Evolutionary conservation across 257 asterid species (phyloP).

Genomic region (Pogostemon cablin): DNA sequence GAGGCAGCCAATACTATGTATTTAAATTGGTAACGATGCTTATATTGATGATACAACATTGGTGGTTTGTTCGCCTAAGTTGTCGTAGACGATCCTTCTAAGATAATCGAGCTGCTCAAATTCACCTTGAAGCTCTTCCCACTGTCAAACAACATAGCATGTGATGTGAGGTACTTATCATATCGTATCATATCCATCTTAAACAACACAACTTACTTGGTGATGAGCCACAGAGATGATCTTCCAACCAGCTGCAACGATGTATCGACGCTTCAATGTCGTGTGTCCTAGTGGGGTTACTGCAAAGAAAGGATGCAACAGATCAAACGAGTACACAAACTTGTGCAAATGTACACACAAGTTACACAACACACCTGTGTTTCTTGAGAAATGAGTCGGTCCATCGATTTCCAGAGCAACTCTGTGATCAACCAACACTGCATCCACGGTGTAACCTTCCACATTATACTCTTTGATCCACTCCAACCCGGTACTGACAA

Average conservation of each 20-base stretch:
- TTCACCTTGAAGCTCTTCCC: constrained; percentile 92
- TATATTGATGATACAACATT: not conserved
- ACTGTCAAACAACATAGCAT: constrained; percentile 51
- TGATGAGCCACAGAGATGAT: constrained; percentile 66
- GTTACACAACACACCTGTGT: constrained; percentile 55
- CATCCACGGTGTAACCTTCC: constrained; percentile 90
- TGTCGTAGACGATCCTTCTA: constrained; percentile 52
- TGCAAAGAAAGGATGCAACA: constrained; percentile 38
- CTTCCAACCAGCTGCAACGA: constrained; percentile 91
- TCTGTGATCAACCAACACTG: constrained; percentile 68
- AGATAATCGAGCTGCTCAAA: constrained; percentile 85
- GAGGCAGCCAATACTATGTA: not conserved
- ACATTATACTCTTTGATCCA: constrained; percentile 80
- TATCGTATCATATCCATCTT: too few species aligned
- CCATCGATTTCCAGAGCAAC: constrained; percentile 95
- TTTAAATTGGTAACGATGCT: not conserved
- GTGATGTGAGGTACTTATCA: not conserved
- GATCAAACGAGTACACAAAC: not conserved
- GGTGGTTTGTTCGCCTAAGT: constrained; percentile 35
- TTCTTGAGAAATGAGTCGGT: constrained; percentile 95
- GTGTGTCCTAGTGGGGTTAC: constrained; percentile 90
- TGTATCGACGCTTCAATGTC: constrained; percentile 75
- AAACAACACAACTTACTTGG: constrained; percentile 57
- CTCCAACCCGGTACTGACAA: constrained; percentile 85
- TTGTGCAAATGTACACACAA: not conserved